Conservation (phyloP, 176 grass and related monocot species). For the Bothriochloa decipiens region DNA sequence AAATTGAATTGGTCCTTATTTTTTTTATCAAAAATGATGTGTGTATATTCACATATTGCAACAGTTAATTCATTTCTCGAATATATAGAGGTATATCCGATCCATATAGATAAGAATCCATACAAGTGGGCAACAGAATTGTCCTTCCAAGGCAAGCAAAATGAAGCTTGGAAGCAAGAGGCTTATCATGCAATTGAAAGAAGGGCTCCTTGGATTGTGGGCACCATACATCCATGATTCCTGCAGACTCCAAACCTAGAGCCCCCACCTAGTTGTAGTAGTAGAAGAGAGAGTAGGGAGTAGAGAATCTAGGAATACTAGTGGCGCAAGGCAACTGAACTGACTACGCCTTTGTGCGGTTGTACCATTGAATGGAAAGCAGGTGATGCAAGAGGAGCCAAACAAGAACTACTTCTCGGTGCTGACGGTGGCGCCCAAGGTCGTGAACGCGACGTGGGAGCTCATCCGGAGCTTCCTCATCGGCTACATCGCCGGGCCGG, state of each 20-base stretch:
- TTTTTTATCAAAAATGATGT: too few relatives aligned
- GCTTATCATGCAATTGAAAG: background rate
- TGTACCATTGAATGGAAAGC: background rate
- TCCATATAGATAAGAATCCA: background rate
- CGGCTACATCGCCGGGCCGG: conserved; percentile 52
- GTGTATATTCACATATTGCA: background rate
- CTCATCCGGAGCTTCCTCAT: conserved; percentile 79
- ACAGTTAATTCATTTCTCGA: background rate
- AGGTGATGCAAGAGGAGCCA: conserved; percentile 71
- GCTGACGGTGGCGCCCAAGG: conserved; percentile 55
- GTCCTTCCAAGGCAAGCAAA: conserved; percentile 40
- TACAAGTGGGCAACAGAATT: background rate
- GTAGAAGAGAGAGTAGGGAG: background rate
- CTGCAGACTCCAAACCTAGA: background rate
- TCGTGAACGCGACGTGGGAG: conserved; percentile 62
- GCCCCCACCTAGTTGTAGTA: background rate
- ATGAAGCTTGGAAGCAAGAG: conserved; percentile 46
- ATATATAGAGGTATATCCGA: background rate
- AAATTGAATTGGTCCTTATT: background rate
- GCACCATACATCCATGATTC: background rate
- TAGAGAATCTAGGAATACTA: background rate
- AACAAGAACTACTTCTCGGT: conserved; percentile 90
- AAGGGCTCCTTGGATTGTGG: conserved; percentile 2
- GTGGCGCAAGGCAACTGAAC: background rate
- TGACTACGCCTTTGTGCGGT: background rate